phyloP scores from a whole-genome alignment of 345 rosid species.

The Garcia nutans region DNA sequence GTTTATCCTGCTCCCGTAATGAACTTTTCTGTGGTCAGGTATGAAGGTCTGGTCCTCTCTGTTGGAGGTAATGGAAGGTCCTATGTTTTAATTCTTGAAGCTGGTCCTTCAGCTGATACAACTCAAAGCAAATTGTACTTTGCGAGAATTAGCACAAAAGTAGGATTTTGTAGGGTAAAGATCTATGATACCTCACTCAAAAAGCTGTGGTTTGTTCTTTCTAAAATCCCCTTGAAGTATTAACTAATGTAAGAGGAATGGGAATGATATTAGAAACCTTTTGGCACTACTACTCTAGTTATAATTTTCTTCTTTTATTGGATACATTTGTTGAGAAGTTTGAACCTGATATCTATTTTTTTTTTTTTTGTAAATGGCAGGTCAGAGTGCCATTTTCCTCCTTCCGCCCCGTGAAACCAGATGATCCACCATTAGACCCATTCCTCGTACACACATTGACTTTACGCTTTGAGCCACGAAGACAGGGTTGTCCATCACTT shows the following conservation, averaged over 20 bases:
- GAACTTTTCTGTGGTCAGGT: conserved; percentile 40
- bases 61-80: conserved; percentile 98
- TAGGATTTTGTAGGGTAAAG: conserved; percentile 85
- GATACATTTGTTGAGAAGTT: neutral
- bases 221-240: too few species aligned
- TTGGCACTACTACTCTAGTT: neutral
- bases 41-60: conserved; percentile 89
- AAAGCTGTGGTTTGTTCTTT: conserved; percentile 4
- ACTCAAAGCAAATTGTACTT: conserved; percentile 85
- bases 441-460: conserved; percentile 91
- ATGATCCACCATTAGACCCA: conserved; percentile 91
- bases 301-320: neutral
- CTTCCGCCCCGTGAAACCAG: conserved; percentile 91
- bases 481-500: conserved; percentile 60
- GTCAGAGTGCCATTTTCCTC: conserved; percentile 93
- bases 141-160: conserved; percentile 86
- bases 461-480: conserved; percentile 92
- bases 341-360: neutral
- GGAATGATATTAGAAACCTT: too few species aligned
- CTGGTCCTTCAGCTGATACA: conserved; percentile 88
- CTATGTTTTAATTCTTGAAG: conserved; percentile 86
- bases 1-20: conserved; percentile 2
- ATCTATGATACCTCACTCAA: conserved; percentile 10
- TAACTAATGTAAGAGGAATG: too few species aligned
- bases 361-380: conserved; percentile 40